Conservation (phyloP, 2,329 filamentous ascomycete species). For the Nemania diffusa region DNA sequence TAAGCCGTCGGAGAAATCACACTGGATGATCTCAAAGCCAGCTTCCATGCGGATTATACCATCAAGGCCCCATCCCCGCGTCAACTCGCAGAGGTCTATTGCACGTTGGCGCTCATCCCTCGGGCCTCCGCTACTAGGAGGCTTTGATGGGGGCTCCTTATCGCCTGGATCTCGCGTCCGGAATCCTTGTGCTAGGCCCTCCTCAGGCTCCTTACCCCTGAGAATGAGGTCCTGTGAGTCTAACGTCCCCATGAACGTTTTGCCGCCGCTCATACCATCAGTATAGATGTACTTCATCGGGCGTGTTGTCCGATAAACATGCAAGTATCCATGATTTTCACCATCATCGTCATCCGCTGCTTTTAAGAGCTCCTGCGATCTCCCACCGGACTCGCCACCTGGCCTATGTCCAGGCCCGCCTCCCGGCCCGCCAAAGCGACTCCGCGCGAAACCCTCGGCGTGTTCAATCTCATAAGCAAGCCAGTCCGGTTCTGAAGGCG, state of each 20-base stretch:
- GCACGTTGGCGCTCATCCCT: constrained; percentile 65
- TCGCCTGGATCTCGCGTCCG: constrained; percentile 14
- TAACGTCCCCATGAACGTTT: constrained; percentile 71
- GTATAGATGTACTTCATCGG: constrained; percentile 72
- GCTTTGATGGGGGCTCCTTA: neutral
- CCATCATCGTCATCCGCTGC: constrained; percentile 17
- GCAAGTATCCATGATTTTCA: constrained; percentile 65
- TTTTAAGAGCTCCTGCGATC: neutral
- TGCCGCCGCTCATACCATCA: constrained; percentile 76
- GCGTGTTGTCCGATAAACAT: constrained; percentile 70
- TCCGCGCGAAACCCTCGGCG: constrained; percentile 70
- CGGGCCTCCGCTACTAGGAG: neutral
- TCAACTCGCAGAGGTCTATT: constrained; percentile 46
- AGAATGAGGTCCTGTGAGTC: constrained; percentile 74
- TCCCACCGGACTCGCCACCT: neutral
- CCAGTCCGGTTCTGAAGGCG: constrained; percentile 71
- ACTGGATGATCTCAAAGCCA: constrained; percentile 26
- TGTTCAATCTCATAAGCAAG: constrained; percentile 82
- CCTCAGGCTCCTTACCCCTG: constrained; percentile 50
- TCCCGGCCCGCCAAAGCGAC: neutral
- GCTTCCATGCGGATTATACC: constrained; percentile 21
- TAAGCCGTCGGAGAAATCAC: constrained; percentile 59
- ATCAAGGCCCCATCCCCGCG: constrained; percentile 13
- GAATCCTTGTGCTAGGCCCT: neutral
- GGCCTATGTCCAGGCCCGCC: neutral